phyloP scores from a whole-genome alignment of 306 rosid species.

The Vigna angularis region DNA sequence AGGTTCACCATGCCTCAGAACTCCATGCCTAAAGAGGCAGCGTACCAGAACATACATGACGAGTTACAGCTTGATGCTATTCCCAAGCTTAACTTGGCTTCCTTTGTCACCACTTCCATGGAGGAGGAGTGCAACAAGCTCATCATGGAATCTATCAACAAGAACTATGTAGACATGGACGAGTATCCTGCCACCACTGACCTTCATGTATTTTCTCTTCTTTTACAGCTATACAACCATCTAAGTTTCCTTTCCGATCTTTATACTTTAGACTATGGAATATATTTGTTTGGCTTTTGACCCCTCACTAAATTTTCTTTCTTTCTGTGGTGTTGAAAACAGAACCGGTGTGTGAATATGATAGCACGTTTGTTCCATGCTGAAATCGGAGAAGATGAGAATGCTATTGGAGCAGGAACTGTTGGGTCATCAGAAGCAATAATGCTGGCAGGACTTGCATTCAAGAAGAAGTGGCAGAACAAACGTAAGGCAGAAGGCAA shows the following conservation, averaged over 20 bases:
- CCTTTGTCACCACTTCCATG: conserved; percentile 89
- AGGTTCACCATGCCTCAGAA: conserved; percentile 53
- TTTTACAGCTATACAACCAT: not conserved
- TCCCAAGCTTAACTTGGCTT: conserved; percentile 80
- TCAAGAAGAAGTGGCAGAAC: conserved; percentile 84
- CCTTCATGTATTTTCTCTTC: conserved; percentile 55
- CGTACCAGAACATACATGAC: conserved; percentile 64
- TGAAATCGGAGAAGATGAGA: conserved; percentile 60
- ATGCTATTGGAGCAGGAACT: conserved; percentile 67
- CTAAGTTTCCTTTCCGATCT: too few relatives aligned
- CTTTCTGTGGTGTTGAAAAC: not conserved
- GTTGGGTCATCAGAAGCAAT: conserved; percentile 92
- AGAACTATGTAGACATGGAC: conserved; percentile 79
- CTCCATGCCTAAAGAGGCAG: conserved; percentile 68
- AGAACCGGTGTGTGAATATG: conserved; percentile 88
- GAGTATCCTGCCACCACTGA: conserved; percentile 86
- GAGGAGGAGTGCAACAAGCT: conserved; percentile 78
- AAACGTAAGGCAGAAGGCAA: conserved; percentile 64
- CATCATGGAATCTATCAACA: conserved; percentile 78
- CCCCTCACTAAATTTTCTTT: not conserved
- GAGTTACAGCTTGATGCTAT: conserved; percentile 68
- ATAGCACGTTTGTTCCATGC: conserved; percentile 71
- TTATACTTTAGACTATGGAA: not conserved
- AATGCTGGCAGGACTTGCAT: conserved; percentile 88
- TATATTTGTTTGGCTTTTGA: not conserved